Conservation (phyloP, 2,329 filamentous ascomycete species). For the Microsporum ferrugineum region DNA sequence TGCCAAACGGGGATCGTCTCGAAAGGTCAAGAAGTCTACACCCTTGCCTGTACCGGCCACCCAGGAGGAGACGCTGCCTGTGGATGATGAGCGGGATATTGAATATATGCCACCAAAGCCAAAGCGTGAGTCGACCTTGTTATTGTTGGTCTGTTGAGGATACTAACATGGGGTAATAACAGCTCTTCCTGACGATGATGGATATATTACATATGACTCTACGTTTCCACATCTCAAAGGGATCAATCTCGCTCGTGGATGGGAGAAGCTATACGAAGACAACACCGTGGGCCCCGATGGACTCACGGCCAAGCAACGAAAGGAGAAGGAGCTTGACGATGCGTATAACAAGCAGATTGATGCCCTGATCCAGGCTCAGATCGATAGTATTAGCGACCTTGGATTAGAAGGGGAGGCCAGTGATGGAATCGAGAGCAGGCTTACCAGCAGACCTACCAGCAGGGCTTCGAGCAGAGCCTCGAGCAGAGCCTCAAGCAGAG, state of each 20-base stretch:
- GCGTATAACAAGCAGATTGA: slow-evolving; percentile 56
- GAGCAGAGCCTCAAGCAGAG: not conserved
- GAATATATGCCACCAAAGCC: slow-evolving; percentile 79
- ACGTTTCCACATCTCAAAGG: slow-evolving; percentile 43
- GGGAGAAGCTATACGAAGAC: slow-evolving; percentile 38
- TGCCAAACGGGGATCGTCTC: slow-evolving; percentile 46
- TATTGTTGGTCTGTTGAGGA: not conserved
- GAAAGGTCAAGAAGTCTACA: slow-evolving; percentile 47
- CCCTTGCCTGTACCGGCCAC: not conserved
- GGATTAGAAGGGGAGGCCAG: slow-evolving; percentile 25
- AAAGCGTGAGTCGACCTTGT: slow-evolving; percentile 31
- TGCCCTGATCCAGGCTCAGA: slow-evolving; percentile 54
- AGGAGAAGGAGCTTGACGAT: slow-evolving; percentile 52
- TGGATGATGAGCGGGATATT: slow-evolving; percentile 56
- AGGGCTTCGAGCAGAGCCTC: too few species aligned
- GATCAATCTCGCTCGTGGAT: slow-evolving; percentile 43
- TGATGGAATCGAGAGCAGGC: slow-evolving; percentile 39
- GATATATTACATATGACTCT: slow-evolving; percentile 38
- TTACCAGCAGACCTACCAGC: not conserved
- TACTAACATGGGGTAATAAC: slow-evolving; percentile 35
- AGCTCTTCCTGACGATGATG: slow-evolving; percentile 36
- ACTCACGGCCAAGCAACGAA: slow-evolving; percentile 55
- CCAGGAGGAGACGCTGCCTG: slow-evolving; percentile 30
- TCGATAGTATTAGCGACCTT: slow-evolving; percentile 53
- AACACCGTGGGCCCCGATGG: slow-evolving; percentile 43